A percentile compares a stretch with the other conserved stretches of the same genome.
Evolutionary conservation across 2,329 filamentous ascomycete species (phyloP).

Genomic region (Alternaria incomplexa): DNA sequence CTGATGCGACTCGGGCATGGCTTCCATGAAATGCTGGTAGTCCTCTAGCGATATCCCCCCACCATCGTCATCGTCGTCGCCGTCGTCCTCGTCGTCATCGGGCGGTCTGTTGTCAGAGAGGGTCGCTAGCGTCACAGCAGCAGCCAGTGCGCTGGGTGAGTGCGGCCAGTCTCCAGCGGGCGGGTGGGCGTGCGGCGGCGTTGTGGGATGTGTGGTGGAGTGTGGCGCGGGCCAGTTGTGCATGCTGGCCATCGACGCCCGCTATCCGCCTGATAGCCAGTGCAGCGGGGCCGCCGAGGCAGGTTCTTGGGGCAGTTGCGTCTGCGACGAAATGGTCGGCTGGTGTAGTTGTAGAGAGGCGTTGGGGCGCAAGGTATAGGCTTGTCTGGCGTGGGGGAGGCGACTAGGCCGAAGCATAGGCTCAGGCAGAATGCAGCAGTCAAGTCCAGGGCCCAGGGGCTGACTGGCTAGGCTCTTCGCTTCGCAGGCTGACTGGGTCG

Average conservation of each 20-base stretch:
- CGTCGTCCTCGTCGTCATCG: constrained; percentile 11
- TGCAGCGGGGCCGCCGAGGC: constrained; percentile 16
- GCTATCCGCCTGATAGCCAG: constrained; percentile 18
- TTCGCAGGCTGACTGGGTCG: constrained; percentile 1
- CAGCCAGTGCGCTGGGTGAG: constrained; percentile 31
- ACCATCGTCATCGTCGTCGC: constrained; percentile 16
- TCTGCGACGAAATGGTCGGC: constrained; percentile 5
- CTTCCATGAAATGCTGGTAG: constrained; percentile 16
- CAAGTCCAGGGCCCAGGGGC: constrained; percentile 8
- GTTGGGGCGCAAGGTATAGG: constrained; percentile 21
- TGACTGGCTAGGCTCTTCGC: background rate
- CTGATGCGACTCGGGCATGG: constrained; percentile 3
- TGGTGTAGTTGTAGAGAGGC: constrained; percentile 12
- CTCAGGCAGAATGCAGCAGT: constrained; percentile 14
- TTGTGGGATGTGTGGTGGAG: constrained; percentile 18
- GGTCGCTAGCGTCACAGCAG: constrained; percentile 36
- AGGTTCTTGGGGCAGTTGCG: background rate
- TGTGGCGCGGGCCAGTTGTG: constrained; percentile 16
- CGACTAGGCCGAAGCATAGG: constrained; percentile 15
- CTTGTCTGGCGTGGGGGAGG: constrained; percentile 13
- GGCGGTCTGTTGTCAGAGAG: constrained; percentile 38
- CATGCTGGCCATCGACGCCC: constrained; percentile 37
- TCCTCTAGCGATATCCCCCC: constrained; percentile 39
- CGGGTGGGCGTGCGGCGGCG: constrained; percentile 9
- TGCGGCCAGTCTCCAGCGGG: constrained; percentile 14